These are phyloP conservation scores for Eucalyptus curtisii DNA, from an alignment of 345 rosid genomes.

Conservation along the genomic window DNA sequence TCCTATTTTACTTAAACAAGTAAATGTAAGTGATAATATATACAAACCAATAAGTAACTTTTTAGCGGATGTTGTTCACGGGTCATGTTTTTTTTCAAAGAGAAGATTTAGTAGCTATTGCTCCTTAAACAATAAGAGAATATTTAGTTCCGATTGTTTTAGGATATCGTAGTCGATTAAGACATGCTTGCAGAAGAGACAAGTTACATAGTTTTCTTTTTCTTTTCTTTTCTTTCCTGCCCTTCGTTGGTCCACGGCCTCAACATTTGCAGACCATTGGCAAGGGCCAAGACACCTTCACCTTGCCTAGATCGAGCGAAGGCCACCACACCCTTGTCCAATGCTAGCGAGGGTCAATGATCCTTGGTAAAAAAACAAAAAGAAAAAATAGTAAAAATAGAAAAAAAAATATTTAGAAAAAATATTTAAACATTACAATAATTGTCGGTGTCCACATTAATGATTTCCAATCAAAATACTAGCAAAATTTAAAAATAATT, in stretches of 20 bases:
- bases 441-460: fast-evolving
- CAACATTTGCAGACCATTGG: too few species aligned
- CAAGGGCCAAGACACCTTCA: too few species aligned
- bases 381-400: too few species aligned
- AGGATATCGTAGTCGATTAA: not conserved
- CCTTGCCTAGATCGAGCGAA: too few species aligned
- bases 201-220: too few species aligned
- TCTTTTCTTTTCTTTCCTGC: fast-evolving
- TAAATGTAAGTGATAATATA: not conserved
- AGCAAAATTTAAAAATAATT: too few species aligned
- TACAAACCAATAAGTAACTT: not conserved
- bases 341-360: fast-evolving
- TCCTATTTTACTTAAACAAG: not conserved
- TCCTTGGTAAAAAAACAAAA: too few species aligned
- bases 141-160: not conserved
- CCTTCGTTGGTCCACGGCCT: fast-evolving
- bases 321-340: fast-evolving
- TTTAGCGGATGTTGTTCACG: not conserved
- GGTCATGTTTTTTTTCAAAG: too few species aligned
- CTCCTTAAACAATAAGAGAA: not conserved
- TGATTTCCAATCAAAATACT: fast-evolving
- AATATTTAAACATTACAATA: too few species aligned
- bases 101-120: not conserved
- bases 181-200: not conserved
- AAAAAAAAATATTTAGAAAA: too few species aligned